Conservation (phyloP, 805 yeast genomes). For the Grigorovia jiainica region DNA sequence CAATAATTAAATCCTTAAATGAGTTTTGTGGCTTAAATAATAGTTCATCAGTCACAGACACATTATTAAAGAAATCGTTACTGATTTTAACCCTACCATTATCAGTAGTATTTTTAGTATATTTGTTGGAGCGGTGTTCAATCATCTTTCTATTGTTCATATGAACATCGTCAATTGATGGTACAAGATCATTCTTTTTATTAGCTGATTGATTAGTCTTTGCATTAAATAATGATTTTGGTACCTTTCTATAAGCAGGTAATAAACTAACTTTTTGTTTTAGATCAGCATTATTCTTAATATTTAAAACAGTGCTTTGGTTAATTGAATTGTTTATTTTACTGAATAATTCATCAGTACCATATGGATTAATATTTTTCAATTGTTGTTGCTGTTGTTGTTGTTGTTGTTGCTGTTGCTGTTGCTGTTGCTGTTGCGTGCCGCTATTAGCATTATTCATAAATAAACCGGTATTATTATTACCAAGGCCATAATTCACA, state of each 20-base stretch:
- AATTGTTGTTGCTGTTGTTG: conserved; percentile 28
- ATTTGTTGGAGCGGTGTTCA: neutral
- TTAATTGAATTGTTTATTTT: conserved; percentile 30
- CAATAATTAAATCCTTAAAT: conserved; percentile 21
- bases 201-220: neutral
- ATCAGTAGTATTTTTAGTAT: neutral
- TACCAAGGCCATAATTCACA: conserved; percentile 18
- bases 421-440: conserved; percentile 3
- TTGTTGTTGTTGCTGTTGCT: conserved; percentile 9
- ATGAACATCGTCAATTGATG: too few species aligned
- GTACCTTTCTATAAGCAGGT: conserved; percentile 54
- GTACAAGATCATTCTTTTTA: neutral
- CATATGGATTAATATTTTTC: conserved; percentile 53
- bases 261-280: conserved; percentile 55
- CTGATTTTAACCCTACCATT: neutral
- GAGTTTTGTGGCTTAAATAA: conserved; percentile 24
- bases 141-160: neutral
- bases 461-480: conserved; percentile 36
- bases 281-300: conserved; percentile 36
- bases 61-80: neutral
- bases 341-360: conserved; percentile 60
- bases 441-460: conserved; percentile 22
- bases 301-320: conserved; percentile 29
- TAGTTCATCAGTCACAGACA: conserved; percentile 3
- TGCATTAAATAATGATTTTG: conserved; percentile 44